Evolutionary conservation across 139 green algal species (phyloP).

Genomic region (Coccomyxa sp.): DNA sequence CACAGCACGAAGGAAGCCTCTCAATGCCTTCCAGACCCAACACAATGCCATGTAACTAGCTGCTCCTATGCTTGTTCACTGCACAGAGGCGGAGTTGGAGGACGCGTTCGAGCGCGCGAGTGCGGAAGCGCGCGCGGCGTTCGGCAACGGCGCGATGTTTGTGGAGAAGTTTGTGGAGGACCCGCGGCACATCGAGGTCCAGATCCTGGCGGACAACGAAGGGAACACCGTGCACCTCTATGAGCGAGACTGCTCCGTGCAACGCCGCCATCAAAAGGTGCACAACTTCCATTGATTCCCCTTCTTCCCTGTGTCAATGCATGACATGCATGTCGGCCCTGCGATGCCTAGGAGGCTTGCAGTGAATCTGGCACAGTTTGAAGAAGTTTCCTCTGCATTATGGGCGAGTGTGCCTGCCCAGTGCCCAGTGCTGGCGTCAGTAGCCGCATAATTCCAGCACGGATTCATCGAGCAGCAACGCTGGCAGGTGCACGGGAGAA

Average conservation of each 20-base stretch:
- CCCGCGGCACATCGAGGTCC: conserved; percentile 70
- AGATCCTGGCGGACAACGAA: conserved; percentile 90
- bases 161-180: conserved; percentile 92
- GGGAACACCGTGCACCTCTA: conserved; percentile 95
- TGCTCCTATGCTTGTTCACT: too few relatives aligned
- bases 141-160: conserved; percentile 93
- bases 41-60: too few relatives aligned
- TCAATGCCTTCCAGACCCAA: too few relatives aligned
- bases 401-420: too few relatives aligned
- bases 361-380: background rate
- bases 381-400: background rate
- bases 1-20: too few relatives aligned
- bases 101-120: conserved; percentile 71
- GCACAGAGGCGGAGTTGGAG: conserved; percentile 66
- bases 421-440: too few relatives aligned
- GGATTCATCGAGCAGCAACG: too few relatives aligned
- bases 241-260: conserved; percentile 95
- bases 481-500: too few relatives aligned
- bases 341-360: too few relatives aligned
- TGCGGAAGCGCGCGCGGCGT: conserved; percentile 77
- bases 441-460: too few relatives aligned
- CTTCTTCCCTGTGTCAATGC: too few relatives aligned
- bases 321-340: too few relatives aligned
- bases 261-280: conserved; percentile 97
- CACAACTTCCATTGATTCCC: background rate